Percentiles rank a stretch among this genome's conserved stretches.
These are phyloP conservation scores for Phytopythium helicoides DNA, from an alignment of 352 stramenopile species.

Conservation along the genomic window DNA sequence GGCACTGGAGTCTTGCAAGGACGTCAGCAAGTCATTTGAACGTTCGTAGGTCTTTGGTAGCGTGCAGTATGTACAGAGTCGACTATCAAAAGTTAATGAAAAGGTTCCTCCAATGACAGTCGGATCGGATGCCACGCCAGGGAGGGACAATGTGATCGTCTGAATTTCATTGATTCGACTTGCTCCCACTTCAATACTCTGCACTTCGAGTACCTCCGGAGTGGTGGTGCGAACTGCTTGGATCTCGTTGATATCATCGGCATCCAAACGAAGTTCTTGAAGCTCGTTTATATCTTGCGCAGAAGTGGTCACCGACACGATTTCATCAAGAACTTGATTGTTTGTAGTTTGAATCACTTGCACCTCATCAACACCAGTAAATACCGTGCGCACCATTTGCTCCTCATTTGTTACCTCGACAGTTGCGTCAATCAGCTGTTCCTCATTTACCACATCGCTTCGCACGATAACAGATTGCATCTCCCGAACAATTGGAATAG, in stretches of 20 bases:
- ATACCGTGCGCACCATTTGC: constrained; percentile 91
- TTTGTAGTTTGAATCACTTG: constrained; percentile 84
- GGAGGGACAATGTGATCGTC: constrained; percentile 73
- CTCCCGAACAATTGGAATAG: constrained; percentile 89
- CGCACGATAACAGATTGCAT: constrained; percentile 86
- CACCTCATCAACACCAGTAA: constrained; percentile 85
- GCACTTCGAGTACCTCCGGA: constrained; percentile 79
- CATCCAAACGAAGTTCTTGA: constrained; percentile 78
- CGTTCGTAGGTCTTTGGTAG: constrained; percentile 47
- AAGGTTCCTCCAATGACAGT: constrained; percentile 46
- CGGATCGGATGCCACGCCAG: constrained; percentile 47
- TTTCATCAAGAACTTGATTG: constrained; percentile 77
- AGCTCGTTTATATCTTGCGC: constrained; percentile 93
- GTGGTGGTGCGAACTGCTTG: constrained; percentile 86
- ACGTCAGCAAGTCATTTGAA: constrained; percentile 37
- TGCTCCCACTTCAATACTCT: constrained; percentile 81
- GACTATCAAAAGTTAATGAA: constrained; percentile 63
- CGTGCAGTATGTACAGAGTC: constrained; percentile 68
- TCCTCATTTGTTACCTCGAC: constrained; percentile 95
- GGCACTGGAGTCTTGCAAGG: constrained; percentile 20
- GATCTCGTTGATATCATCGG: constrained; percentile 90
- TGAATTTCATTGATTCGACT: constrained; percentile 78
- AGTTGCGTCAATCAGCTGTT: constrained; percentile 92
- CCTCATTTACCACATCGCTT: constrained; percentile 87
- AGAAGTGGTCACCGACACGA: constrained; percentile 91